phyloP scores from a whole-genome alignment of 148 eudicot genomes.

The Linanthus parryae region DNA sequence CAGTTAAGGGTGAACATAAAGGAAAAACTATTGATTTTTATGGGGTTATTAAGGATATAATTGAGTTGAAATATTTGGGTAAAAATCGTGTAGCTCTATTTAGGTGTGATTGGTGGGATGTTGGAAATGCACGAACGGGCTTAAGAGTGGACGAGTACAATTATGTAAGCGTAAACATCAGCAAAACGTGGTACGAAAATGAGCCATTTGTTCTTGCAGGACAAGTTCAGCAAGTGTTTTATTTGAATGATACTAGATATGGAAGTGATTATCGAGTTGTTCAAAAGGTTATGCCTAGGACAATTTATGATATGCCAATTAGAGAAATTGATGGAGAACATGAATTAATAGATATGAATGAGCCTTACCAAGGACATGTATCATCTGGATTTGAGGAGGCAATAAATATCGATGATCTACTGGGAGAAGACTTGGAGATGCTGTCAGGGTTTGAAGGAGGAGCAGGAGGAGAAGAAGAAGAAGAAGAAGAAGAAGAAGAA shows the following conservation, averaged over 20 bases:
- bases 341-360: no score
- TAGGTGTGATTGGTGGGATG: constrained; percentile 10
- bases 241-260: neutral
- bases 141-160: neutral
- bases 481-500: no score
- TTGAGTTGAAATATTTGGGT: neutral
- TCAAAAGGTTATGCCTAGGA: neutral
- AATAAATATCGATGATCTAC: no score
- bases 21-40: constrained; percentile 4
- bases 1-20: no score
- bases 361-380: no score
- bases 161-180: neutral
- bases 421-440: no score
- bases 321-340: no score
- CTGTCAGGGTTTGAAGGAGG: neutral
- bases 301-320: no score
- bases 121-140: neutral
- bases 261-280: neutral
- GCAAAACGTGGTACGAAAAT: neutral
- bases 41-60: constrained; percentile 2
- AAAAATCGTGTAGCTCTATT: neutral
- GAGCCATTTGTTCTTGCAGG: neutral
- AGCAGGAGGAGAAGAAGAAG: neutral
- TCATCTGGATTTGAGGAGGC: no score
- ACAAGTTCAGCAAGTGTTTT: constrained; percentile 2